Percentiles rank a stretch among this genome's conserved stretches.
These are phyloP conservation scores for Pseudonectria foliicola DNA, from an alignment of 2,329 filamentous ascomycete species.

Conservation along the genomic window DNA sequence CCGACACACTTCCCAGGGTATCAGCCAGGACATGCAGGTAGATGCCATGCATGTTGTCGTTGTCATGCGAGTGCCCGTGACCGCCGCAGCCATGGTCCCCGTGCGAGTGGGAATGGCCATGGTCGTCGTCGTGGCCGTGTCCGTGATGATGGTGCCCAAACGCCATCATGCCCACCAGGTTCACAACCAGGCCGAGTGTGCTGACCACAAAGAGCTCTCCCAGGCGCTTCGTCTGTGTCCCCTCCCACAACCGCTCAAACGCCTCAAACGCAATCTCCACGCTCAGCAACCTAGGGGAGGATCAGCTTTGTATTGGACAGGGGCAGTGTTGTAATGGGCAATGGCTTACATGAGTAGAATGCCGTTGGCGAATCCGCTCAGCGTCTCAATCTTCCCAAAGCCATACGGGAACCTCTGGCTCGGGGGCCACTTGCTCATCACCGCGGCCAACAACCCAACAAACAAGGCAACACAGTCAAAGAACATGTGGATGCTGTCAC, in stretches of 20 bases:
- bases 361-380: conserved; percentile 94
- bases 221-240: conserved; percentile 74
- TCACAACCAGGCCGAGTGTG: conserved; percentile 77
- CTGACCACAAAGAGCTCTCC: conserved; percentile 86
- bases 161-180: conserved; percentile 83
- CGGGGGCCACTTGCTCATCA: conserved; percentile 94
- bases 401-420: conserved; percentile 87
- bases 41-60: conserved; percentile 97
- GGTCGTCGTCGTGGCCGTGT: conserved; percentile 36
- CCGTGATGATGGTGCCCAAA: conserved; percentile 63
- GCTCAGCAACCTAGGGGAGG: conserved; percentile 65
- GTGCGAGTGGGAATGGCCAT: conserved; percentile 24
- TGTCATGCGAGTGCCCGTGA: conserved; percentile 42
- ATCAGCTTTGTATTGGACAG: too few relatives aligned
- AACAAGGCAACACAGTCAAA: conserved; percentile 92
- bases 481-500: conserved; percentile 98
- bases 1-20: conserved; percentile 86
- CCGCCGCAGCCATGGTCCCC: conserved; percentile 1
- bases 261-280: conserved; percentile 95
- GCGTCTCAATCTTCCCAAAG: conserved; percentile 91
- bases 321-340: too few relatives aligned
- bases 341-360: conserved; percentile 86
- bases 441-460: conserved; percentile 83
- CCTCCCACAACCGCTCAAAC: conserved; percentile 77
- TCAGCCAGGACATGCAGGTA: conserved; percentile 94